phyloP scores from a whole-genome alignment of 2,329 filamentous ascomycete species.

The Monilinia laxa region DNA sequence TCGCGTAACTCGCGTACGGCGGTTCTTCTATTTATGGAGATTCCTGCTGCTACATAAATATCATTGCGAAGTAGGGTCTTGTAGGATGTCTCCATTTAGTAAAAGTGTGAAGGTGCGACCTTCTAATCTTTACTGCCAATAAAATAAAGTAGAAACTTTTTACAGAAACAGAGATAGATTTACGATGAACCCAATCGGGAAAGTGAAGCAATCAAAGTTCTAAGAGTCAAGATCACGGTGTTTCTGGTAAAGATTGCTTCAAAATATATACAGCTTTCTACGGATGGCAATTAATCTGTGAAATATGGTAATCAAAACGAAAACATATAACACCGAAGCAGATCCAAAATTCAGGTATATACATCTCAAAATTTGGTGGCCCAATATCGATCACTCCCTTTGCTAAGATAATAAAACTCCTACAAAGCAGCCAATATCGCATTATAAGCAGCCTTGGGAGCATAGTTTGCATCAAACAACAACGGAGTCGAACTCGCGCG shows the following conservation, averaged over 20 bases:
- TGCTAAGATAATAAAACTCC: background rate
- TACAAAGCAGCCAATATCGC: conserved; percentile 36
- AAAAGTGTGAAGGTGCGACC: too few species aligned
- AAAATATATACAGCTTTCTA: too few species aligned
- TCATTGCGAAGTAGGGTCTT: too few species aligned
- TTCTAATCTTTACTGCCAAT: too few species aligned
- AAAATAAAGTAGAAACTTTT: too few species aligned
- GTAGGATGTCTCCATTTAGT: too few species aligned
- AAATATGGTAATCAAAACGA: background rate
- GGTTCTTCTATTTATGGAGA: too few species aligned
- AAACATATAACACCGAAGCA: background rate
- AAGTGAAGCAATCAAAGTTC: background rate
- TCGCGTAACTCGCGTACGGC: background rate
- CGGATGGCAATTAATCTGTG: too few species aligned
- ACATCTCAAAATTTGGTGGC: background rate
- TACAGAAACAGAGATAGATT: too few species aligned
- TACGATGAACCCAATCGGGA: too few species aligned
- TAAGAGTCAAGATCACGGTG: too few species aligned
- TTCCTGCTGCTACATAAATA: too few species aligned
- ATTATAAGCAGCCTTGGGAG: conserved; percentile 53
- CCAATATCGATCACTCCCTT: background rate
- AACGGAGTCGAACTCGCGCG: conserved; percentile 50
- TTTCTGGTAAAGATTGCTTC: background rate
- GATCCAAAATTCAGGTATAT: background rate
- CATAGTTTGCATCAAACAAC: conserved; percentile 53